These are phyloP conservation scores for Zygosaccharomyces lentus DNA, from an alignment of 805 yeast genomes.

Conservation along the genomic window DNA sequence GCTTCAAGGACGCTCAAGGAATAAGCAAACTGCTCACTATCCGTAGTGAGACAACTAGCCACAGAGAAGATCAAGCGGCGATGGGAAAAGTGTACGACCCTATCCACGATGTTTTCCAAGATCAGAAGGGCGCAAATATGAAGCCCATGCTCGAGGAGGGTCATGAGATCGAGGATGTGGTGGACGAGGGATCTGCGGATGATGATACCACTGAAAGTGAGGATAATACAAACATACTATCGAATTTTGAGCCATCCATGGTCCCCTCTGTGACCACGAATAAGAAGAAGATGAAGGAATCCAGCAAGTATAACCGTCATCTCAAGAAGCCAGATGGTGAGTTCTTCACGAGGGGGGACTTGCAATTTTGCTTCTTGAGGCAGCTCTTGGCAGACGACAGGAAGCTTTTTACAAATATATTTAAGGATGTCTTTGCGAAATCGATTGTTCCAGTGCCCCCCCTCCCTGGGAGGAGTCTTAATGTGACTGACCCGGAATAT, in stretches of 20 bases:
- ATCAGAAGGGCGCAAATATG: conserved; percentile 2
- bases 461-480: conserved; percentile 32
- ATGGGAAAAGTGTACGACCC: conserved; percentile 37
- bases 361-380: conserved; percentile 74
- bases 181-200: conserved; percentile 8
- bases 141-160: conserved; percentile 9
- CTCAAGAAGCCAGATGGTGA: conserved; percentile 89
- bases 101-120: conserved; percentile 35
- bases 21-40: neutral
- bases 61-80: neutral
- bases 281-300: conserved; percentile 22
- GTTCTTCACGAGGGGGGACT: conserved; percentile 83
- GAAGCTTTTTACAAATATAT: conserved; percentile 65
- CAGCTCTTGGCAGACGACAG: conserved; percentile 59
- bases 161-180: conserved; percentile 15
- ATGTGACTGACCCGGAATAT: conserved; percentile 33
- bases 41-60: too few species aligned
- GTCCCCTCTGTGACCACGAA: conserved; percentile 15
- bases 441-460: conserved; percentile 33
- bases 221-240: conserved; percentile 14
- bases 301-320: conserved; percentile 41
- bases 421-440: conserved; percentile 39
- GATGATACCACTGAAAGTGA: conserved; percentile 22
- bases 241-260: conserved; percentile 7
- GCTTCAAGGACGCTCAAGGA: neutral